Evolutionary conservation across 306 rosid species (phyloP), one percentile per base, ranked within the genome.

Genomic region (Betula pendula): DNA sequence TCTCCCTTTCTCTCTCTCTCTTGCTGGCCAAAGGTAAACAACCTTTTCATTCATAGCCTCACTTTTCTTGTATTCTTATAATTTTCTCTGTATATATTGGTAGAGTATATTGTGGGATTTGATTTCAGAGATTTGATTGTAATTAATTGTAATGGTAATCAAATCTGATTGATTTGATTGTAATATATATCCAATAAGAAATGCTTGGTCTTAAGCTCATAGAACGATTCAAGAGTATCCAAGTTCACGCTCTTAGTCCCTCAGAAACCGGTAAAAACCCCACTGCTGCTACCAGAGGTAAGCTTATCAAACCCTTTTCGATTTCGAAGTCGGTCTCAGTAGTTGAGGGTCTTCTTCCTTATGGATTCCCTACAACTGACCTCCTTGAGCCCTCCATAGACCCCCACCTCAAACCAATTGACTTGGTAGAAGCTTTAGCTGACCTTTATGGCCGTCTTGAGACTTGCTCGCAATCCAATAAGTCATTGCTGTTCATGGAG

Each of bases 241-340:
- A 93, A 82, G 92, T 93, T 68, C 91, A 93, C 17, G 96, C 91
- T 43, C 73, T 90, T 29, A 86, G 68, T 81, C 89, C 96, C 48
- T 73, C 85, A 31, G 96, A 90, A 12, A 78, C 81, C 62, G 69
- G 81, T 8, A 80, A 73, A 84, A 84, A 60, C 65, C 76, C 69
- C 40, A 76, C 1, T 40, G 75, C 75, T 24, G 67, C 68, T 35
- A 71, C 74, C 33, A 83, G 81, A 84, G 78, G 81, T 73, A 85
- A 85, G 84, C 76, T 85, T 58, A 83, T 73, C 52, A 84, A 77
- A 78, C 74, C 90, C 42, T 82, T 85, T 27, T 81, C 90, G 67
- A 88, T 85, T 27, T 81, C 90, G 67, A 88, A 90, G 79, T 82
- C 86, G 63, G 65, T 72, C 73, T 81, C 90, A 25, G 78, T 49